Base-by-base conservation (phyloP, 179 eudicot genomes). In the Silene coronaria region DNA sequence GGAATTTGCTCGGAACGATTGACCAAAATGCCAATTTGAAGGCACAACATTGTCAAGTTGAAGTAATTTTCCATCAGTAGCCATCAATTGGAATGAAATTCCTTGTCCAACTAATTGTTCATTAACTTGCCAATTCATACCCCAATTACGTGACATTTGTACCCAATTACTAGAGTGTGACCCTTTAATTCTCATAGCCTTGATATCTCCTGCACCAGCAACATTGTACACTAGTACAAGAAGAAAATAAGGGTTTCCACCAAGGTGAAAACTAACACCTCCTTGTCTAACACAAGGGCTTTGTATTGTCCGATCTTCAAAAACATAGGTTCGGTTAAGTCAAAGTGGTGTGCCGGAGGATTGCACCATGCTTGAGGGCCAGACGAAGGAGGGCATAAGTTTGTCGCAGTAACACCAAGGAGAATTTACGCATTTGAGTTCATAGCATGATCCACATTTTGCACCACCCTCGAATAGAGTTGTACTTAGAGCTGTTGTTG, bases 351-450 rank as follows among this genome's bases (percentile, higher is more conserved):
- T 13, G 57, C 67, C 0, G 87, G 87, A 1, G 87, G 67, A 67
- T 86, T 80, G 67, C 87, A 84, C 89, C 87, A 78, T 4, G 79
- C 78, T 26, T 71, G 24, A 0, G 76, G 89, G 5, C 68, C 69
- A 55, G 45, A 68, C 24, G 78, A 79, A 22, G 85, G 83, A 6
- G 88, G 88, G 80, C 88, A 85, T 6, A 80, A 79, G 34, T 85
- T 85, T 36, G 89, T 86, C 57, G 87, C 89, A 0, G 89, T 84
- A 16, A 86, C 87, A 86, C 78, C 79, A 86, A 26, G 63, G 22
- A 0, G 81, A 74, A 48, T 79, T 45, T 46, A 45, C 66, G 51
- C 87, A 86, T 6, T 6, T 32, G 4, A 86, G 71, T 77, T 86
- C 78, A 32, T 73, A 86, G 28, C 89, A 86, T n/a, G 87, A 80